These are phyloP conservation scores for Blepharisma japonicum DNA, from an alignment of 73 alveolate genomes.

Conservation along the genomic window DNA sequence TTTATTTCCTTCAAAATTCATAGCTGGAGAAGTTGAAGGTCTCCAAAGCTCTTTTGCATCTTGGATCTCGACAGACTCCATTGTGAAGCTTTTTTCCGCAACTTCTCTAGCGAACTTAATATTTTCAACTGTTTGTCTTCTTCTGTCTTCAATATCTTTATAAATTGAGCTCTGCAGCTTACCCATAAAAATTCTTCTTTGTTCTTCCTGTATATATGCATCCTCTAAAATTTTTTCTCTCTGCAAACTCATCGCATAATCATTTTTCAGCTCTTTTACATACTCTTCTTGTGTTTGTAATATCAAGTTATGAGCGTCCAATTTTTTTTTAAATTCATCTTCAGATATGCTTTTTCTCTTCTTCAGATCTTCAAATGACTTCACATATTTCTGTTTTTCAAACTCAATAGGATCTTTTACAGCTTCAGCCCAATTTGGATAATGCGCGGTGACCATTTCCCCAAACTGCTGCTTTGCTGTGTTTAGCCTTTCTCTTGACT, in stretches of 20 bases:
- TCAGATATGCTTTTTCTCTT: not conserved
- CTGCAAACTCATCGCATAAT: not conserved
- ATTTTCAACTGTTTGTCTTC: too few species aligned
- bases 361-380: not conserved
- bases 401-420: constrained; percentile 9
- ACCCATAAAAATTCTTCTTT: not conserved
- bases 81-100: too few species aligned
- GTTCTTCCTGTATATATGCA: not conserved
- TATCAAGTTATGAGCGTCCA: not conserved
- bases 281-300: not conserved
- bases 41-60: too few species aligned
- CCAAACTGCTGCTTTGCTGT: not conserved
- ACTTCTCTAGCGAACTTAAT: too few species aligned
- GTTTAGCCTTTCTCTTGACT: not conserved
- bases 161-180: too few species aligned
- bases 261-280: not conserved
- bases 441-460: not conserved
- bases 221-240: constrained; percentile 16
- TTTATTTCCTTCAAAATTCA: too few species aligned
- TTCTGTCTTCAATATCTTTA: too few species aligned
- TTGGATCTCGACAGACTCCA: too few species aligned
- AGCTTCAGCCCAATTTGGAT: constrained; percentile 7
- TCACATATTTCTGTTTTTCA: not conserved
- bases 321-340: not conserved
- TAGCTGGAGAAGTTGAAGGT: too few species aligned